Evolutionary conservation across 2,329 filamentous ascomycete genomes (phyloP).

Genomic region (Chalaropsis thielavioides): DNA sequence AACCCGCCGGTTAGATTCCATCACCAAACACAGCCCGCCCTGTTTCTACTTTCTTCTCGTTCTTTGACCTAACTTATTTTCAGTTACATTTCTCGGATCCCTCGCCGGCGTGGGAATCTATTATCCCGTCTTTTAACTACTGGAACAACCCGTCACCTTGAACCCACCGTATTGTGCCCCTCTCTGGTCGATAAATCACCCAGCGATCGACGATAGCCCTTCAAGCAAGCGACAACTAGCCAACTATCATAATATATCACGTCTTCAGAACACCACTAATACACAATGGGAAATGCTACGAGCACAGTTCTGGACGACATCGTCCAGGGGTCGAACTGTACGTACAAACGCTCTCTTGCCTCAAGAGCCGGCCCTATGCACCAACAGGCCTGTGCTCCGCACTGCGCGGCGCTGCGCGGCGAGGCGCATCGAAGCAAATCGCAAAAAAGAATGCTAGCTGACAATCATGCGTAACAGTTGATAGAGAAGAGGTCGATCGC

Average conservation of each 20-base stretch:
- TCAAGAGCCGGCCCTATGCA: slow-evolving; percentile 4
- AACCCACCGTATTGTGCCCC: neutral
- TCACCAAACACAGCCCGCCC: neutral
- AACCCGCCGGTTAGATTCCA: neutral
- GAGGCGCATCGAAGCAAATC: slow-evolving; percentile 36
- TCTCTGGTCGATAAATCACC: neutral
- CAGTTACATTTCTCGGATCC: neutral
- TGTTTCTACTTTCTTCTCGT: neutral
- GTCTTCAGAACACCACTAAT: neutral
- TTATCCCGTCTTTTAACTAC: neutral
- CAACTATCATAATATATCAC: neutral
- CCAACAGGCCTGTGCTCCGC: no score
- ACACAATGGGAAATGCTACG: slow-evolving; percentile 51
- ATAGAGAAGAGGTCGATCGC: slow-evolving; percentile 91
- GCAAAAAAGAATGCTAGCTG: slow-evolving; percentile 65
- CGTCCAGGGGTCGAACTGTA: slow-evolving; percentile 93
- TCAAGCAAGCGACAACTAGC: neutral
- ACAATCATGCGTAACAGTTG: slow-evolving; percentile 43
- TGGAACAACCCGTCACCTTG: neutral
- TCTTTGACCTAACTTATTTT: neutral
- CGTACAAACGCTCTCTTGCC: slow-evolving; percentile 19
- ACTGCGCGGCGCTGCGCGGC: no score
- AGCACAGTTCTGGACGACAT: slow-evolving; percentile 82
- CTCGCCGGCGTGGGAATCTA: slow-evolving; percentile 1
- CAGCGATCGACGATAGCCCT: neutral